Evolutionary conservation across 1,284 basidiomycete species (phyloP), one percentile per base, ranked within the genome.

Genomic region (Ceratobasidium sp.): DNA sequence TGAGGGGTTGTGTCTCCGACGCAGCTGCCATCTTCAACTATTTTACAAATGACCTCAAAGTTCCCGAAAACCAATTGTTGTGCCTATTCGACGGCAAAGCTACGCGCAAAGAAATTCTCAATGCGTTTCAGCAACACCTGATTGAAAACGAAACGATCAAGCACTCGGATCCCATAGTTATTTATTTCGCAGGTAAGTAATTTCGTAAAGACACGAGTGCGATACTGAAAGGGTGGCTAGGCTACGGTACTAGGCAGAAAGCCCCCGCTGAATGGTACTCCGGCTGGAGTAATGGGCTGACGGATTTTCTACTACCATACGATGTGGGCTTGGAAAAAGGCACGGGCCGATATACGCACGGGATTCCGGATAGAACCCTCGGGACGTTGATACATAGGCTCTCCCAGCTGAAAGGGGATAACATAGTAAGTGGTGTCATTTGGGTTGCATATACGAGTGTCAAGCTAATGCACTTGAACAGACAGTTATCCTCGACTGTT

Each of bases 181-280:
- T 75, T 38, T 75, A 75, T 65, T 75, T 54, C 44, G 48, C 73
- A n/a, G 73, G 73, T 75, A 12, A 18, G 59, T 35, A 23, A 23
- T n/a, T 44, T 2, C 18, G 33, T n/a, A 10, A 48, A 12, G n/a
- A 46, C n/a, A 33, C 30, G 66, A 62, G 73, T 7, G 50, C 57
- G 23, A 30, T 30, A 30, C 27, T 30, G 27, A 30, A 30, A 30
- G 27, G 27, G 27, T 30, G 27, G 27, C 27, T 30, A 30, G 27
- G 27, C 27, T 30, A 30, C 27, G 73, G 73, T 2, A 33, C n/a
- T 64, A 62, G 35, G 14, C 33, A 23, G n/a, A 6, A 23, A 23
- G 60, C 73, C n/a, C 60, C 73, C 2, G 23, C 8, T 8, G 62
- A 44, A 41, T 75, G 73, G 73, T 50, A 75, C 12, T 41, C 73